Percentiles rank a stretch among this genome's conserved stretches.
Evolutionary conservation across 305 asterid genomes (phyloP).

Genomic region (Solanum hybrid): DNA sequence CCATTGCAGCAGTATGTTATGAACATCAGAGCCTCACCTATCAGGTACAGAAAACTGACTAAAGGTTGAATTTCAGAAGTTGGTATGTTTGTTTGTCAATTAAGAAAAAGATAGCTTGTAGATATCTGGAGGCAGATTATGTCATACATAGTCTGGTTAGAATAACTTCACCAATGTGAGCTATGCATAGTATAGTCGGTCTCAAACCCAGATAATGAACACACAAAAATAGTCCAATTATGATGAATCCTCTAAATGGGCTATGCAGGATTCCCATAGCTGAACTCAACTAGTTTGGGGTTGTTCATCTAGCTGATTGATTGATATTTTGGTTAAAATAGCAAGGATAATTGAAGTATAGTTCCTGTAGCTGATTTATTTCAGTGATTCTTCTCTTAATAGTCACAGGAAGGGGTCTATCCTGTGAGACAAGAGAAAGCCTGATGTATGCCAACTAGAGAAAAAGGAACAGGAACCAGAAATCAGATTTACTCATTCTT

Average conservation of each 20-base stretch:
- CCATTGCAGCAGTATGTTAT: neutral
- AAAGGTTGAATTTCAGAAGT: neutral
- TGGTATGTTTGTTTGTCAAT: neutral
- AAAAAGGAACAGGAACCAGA: neutral
- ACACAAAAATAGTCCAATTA: neutral
- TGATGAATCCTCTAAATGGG: neutral
- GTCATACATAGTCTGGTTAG: neutral
- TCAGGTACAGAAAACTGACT: neutral
- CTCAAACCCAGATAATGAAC: neutral
- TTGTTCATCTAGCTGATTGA: neutral
- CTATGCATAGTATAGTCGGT: neutral
- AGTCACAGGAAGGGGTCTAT: neutral
- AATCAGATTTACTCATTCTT: neutral
- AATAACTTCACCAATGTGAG: neutral
- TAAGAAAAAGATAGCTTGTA: neutral
- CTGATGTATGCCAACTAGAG: neutral
- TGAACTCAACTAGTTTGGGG: neutral
- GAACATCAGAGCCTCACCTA: neutral
- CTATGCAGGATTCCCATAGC: neutral
- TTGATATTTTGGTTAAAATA: neutral
- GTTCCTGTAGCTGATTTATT: neutral
- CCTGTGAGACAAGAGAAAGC: neutral
- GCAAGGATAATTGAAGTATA: neutral
- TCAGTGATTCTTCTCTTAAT: neutral
- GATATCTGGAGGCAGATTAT: neutral